phyloP scores from a whole-genome alignment of 1,284 basidiomycete genomes.

The Apiotrichum gamsii region DNA sequence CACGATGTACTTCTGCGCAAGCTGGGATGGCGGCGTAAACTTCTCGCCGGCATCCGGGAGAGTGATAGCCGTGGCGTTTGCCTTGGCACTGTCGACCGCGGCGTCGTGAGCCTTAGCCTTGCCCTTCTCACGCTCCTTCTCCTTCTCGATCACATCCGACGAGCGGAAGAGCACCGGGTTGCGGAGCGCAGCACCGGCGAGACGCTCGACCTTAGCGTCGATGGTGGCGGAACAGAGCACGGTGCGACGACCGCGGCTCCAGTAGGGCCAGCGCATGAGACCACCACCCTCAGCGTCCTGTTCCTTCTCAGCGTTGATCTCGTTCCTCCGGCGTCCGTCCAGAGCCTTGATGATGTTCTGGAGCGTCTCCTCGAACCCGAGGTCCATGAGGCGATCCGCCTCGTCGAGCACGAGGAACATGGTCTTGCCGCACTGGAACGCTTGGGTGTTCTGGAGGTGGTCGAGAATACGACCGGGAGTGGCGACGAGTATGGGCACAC shows the following conservation, averaged over 20 bases:
- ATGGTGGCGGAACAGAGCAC: constrained; percentile 96
- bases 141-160: constrained; percentile 13
- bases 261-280: constrained; percentile 54
- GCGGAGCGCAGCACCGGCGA: constrained; percentile 73
- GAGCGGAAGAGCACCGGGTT: constrained; percentile 51
- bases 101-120: constrained; percentile 9
- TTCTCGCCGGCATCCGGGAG: constrained; percentile 47
- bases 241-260: constrained; percentile 67
- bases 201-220: constrained; percentile 84
- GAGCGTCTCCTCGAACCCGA: constrained; percentile 59
- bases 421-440: constrained; percentile 86
- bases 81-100: constrained; percentile 23
- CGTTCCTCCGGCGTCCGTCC: constrained; percentile 69
- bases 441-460: constrained; percentile 73
- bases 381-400: constrained; percentile 80
- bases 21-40: constrained; percentile 90
- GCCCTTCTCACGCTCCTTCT: constrained; percentile 10
- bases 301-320: constrained; percentile 63
- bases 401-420: constrained; percentile 96
- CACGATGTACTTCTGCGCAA: constrained; percentile 89
- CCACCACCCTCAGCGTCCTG: constrained; percentile 54
- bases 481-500: constrained; percentile 64
- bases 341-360: constrained; percentile 79
- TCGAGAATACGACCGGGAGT: constrained; percentile 67
- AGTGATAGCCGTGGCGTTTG: constrained; percentile 21